phyloP scores from a whole-genome alignment of 192 early-diverging fungal species.

The Dissophora globulifera region DNA sequence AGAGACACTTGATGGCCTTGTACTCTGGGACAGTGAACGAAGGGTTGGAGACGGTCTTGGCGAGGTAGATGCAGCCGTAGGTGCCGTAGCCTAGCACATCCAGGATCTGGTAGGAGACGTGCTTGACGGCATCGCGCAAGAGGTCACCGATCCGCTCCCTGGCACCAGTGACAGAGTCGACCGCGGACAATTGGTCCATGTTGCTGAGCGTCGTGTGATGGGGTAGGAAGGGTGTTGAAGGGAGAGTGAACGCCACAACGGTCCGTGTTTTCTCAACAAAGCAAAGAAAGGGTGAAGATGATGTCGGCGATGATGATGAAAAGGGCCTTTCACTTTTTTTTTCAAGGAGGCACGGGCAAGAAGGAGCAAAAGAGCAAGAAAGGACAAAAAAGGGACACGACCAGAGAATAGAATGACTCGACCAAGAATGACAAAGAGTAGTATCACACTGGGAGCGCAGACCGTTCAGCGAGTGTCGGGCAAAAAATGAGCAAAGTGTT shows the following conservation, averaged over 20 bases:
- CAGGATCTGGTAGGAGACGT: constrained; percentile 55
- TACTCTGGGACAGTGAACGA: constrained; percentile 48
- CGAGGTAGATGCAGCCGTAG: constrained; percentile 79
- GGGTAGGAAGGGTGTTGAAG: neutral
- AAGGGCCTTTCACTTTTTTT: constrained; percentile 5
- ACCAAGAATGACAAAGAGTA: constrained; percentile 23
- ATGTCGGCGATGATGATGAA: constrained; percentile 1
- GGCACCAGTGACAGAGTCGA: constrained; percentile 46
- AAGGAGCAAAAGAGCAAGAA: constrained; percentile 4
- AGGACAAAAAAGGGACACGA: neutral
- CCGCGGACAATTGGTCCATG: constrained; percentile 30
- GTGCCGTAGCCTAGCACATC: constrained; percentile 75
- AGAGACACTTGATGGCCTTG: constrained; percentile 73
- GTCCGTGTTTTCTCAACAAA: constrained; percentile 9
- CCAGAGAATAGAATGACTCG: constrained; percentile 21
- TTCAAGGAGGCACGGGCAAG: constrained; percentile 19
- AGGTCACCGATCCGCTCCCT: constrained; percentile 31
- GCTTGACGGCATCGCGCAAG: constrained; percentile 30
- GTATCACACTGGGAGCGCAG: constrained; percentile 30
- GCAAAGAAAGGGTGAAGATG: neutral
- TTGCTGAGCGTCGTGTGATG: constrained; percentile 1
- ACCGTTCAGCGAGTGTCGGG: neutral
- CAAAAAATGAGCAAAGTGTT: neutral
- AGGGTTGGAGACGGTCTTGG: constrained; percentile 39
- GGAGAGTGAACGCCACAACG: neutral